Conservation (phyloP, 1,284 basidiomycete genomes). For the Anthracocystis panici-leucophaei region DNA sequence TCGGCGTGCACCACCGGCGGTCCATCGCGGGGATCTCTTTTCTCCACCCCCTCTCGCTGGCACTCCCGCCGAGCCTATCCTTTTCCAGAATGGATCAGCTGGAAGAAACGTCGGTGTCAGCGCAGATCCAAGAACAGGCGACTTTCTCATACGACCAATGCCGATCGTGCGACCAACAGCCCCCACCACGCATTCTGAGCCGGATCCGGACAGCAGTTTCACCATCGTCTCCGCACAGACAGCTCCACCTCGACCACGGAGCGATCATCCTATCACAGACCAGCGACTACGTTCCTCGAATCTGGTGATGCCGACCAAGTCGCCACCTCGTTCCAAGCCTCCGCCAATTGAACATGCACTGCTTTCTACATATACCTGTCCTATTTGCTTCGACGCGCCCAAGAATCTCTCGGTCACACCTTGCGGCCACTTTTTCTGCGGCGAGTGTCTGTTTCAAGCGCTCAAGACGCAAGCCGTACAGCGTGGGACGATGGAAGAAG, state of each 20-base stretch:
- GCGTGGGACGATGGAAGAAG: slow-evolving; percentile 46
- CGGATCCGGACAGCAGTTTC: slow-evolving; percentile 28
- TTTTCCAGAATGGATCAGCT: neutral
- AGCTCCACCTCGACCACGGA: slow-evolving; percentile 14
- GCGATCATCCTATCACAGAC: slow-evolving; percentile 43
- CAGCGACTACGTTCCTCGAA: slow-evolving; percentile 32
- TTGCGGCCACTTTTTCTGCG: slow-evolving; percentile 67
- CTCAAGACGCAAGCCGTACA: slow-evolving; percentile 53
- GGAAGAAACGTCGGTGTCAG: slow-evolving; percentile 28
- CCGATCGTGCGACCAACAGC: slow-evolving; percentile 27
- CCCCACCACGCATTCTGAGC: slow-evolving; percentile 8
- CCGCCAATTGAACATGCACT: slow-evolving; percentile 52
- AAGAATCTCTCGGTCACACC: slow-evolving; percentile 51
- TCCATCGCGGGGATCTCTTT: slow-evolving; percentile 15
- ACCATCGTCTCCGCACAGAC: slow-evolving; percentile 19
- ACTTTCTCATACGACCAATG: slow-evolving; percentile 37
- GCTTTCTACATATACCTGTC: slow-evolving; percentile 58
- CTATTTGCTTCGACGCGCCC: slow-evolving; percentile 64
- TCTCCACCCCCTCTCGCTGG: slow-evolving; percentile 23
- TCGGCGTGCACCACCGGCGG: slow-evolving; percentile 14
- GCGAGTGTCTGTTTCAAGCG: slow-evolving; percentile 60
- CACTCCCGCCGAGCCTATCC: slow-evolving; percentile 16
- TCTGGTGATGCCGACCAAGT: slow-evolving; percentile 35
- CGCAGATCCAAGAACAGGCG: slow-evolving; percentile 30
- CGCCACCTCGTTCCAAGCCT: slow-evolving; percentile 46